Evolutionary conservation across 331 rosid genomes (phyloP).

Genomic region (Quercus phellos): DNA sequence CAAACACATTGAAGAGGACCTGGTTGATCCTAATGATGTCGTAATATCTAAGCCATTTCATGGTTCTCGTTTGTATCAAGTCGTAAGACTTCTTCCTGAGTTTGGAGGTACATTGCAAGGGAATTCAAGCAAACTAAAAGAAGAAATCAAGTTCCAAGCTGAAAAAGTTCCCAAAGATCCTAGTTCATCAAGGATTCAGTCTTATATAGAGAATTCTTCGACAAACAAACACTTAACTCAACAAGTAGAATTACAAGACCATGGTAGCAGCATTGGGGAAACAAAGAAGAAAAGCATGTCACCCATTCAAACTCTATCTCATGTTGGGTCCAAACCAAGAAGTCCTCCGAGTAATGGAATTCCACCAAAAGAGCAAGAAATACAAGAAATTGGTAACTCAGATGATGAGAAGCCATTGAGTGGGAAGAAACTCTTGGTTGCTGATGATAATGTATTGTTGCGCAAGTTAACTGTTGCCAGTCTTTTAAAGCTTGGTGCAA

Average conservation of each 20-base stretch:
- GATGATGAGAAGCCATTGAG: conserved; percentile 29
- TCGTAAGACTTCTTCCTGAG: conserved; percentile 72
- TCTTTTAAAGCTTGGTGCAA: conserved; percentile 50
- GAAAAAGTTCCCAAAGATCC: not conserved
- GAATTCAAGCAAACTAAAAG: conserved; percentile 3
- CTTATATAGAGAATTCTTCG: not conserved
- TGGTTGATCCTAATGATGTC: conserved; percentile 42
- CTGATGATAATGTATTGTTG: conserved; percentile 34
- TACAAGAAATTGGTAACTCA: conserved; percentile 24
- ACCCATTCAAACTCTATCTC: not conserved
- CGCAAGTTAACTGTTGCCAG: conserved; percentile 27
- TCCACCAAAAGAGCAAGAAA: conserved; percentile 15
- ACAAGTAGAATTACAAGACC: conserved; percentile 9
- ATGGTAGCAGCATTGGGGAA: not conserved
- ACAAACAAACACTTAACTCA: not conserved
- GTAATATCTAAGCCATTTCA: conserved; percentile 64
- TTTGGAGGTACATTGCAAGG: conserved; percentile 43
- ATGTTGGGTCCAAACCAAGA: conserved; percentile 12
- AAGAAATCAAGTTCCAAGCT: conserved; percentile 5
- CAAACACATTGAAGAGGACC: conserved; percentile 6
- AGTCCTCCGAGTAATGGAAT: not conserved
- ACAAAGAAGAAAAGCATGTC: not conserved
- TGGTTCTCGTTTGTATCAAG: conserved; percentile 57
- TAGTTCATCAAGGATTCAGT: not conserved
- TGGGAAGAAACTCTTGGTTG: conserved; percentile 57